Evolutionary conservation across 768 basidiomycete genomes (phyloP), one percentile per base, ranked within the genome.

Genomic region (Terana coerulea): DNA sequence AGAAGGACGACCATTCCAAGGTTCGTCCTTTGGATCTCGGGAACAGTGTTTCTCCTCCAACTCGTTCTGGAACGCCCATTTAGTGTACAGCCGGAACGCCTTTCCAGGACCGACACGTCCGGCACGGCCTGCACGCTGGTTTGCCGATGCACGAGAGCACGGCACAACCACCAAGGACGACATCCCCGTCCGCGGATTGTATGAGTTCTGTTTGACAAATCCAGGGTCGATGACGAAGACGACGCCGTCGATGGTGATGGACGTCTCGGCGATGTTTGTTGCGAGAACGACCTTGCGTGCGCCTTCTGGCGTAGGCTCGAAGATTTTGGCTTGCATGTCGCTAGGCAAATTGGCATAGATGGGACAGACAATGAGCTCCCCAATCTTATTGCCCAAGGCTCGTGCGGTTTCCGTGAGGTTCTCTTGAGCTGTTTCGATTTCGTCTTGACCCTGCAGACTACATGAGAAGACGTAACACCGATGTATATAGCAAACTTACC

Each of bases 191-290:
- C 95, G 80, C 2, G 97, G 97, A 69, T 99, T 99, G 66, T 97
- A 99, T 34, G 93, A 88, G 67, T 99, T 98, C 66, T 99, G 97
- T 74, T 99, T 99, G 60, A 98, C 95, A 62, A 98, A 98, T 11
- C 97, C 97, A 2, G 97, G 97, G 66, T 99, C 97, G 58, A 99
- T 98, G 34, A 99, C 97, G 67, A 97, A 99, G 2, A 98, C 95
- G 5, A 99, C 97, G 25, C 97, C 97, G 49, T 98, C 97, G 59
- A 99, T 99, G 7, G 97, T 99, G 66, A 99, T 99, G 5, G 92
- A 95, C 3, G 97, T 99, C 70, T 99, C 97, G n/a, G 97, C 97
- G 57, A 99, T 98, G 64, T 99, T 99, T 19, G 97, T 99, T 3
- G 97, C 97, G 25, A 99, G 75, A 17, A 99, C 97, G 41, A 99